Base-by-base conservation (phyloP, 495 filamentous ascomycete species). In the Penicillium odoratum region DNA sequence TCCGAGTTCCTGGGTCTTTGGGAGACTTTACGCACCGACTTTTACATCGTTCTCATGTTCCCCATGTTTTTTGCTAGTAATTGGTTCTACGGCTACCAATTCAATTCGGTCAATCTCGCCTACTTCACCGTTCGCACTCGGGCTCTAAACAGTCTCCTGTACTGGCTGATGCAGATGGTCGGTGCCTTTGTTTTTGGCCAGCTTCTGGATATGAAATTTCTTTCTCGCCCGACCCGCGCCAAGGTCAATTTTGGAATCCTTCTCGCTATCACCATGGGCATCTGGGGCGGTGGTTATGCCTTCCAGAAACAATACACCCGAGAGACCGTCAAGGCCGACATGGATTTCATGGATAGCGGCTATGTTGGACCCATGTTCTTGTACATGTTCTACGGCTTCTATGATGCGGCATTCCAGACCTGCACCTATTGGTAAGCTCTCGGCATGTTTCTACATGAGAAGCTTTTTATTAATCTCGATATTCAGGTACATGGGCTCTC, bases 331-430 rank as follows among this genome's bases (percentile, higher is more conserved):
- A 73, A 75, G 31, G 65, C 73, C 15, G 59, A 69, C 25, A 80
- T 71, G 63, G 90, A 95, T 74, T 93, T 88, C 83, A 80, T 69
- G 28, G 79, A 84, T 57, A 72, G 72, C 15, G 81, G 83, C 38
- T 97, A 86, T 73, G 74, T 90, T 44, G 92, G 89, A 0, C 90
- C 91, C 15, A 89, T 96, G 85, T 90, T 96, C 69, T 74, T 97
- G 56, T 96, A 93, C 77, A 89, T 98, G 62, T 94, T 93, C 68
- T 97, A 97, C 68, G 93, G 93, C 46, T 88, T 97, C 64, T 93
- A 87, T 60, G 93, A 97, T 66, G 89, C 92, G 31, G 82, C 85
- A 40, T 94, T 91, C 85, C 90, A 94, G 72, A 92, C 89, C 10
- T 86, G 79, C 65, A 86, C 92, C 43, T 96, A 96, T 78, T 96